Percentiles rank a stretch among this genome's conserved stretches.
Conservation (phyloP, 495 filamentous ascomycete species). For the Lasiosphaeria hispida region DNA sequence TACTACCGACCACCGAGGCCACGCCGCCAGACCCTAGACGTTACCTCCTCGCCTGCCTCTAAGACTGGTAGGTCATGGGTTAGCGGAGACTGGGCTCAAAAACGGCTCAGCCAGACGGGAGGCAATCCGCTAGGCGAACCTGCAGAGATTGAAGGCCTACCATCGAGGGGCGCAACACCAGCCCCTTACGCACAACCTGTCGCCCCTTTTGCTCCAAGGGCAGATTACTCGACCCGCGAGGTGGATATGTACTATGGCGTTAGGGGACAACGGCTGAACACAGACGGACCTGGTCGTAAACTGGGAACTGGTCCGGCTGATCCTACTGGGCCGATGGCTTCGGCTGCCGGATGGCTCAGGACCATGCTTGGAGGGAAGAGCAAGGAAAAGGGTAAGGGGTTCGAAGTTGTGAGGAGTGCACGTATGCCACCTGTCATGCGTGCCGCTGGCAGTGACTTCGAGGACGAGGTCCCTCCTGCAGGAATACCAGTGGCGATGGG, state of each 20-base stretch:
- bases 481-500: conserved; percentile 59
- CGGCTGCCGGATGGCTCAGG: conserved; percentile 85
- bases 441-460: conserved; percentile 50
- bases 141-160: conserved; percentile 39
- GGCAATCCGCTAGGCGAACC: conserved; percentile 28
- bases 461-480: conserved; percentile 49
- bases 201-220: conserved; percentile 43
- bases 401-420: conserved; percentile 89
- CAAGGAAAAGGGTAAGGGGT: conserved; percentile 89
- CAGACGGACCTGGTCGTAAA: conserved; percentile 73
- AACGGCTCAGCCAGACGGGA: conserved; percentile 38
- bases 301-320: conserved; percentile 93
- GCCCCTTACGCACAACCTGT: conserved; percentile 29
- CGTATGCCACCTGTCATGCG: conserved; percentile 64
- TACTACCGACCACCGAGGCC: conserved; percentile 83
- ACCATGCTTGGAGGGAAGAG: conserved; percentile 74
- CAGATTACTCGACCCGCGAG: conserved; percentile 89
- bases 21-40: conserved; percentile 58
- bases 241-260: conserved; percentile 95
- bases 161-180: conserved; percentile 42
- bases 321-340: conserved; percentile 83
- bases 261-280: conserved; percentile 80
- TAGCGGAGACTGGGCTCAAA: conserved; percentile 53
- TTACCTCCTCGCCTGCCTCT: conserved; percentile 39
- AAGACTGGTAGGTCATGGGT: conserved; percentile 43